Base-by-base conservation (phyloP, 352 stramenopile genomes). In the Pythium volutum region DNA sequence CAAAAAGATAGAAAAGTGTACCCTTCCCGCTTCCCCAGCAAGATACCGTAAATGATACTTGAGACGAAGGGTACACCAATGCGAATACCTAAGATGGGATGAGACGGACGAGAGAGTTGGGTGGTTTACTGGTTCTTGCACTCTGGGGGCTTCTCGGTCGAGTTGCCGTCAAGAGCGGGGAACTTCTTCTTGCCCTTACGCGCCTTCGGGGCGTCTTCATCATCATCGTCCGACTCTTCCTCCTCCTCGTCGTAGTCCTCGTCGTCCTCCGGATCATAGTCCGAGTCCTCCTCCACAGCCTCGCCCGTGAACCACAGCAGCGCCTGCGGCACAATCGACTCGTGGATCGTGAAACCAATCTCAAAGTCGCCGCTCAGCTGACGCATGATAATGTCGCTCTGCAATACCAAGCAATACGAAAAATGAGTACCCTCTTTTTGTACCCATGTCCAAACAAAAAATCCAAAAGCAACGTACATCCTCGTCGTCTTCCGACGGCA, bases 281-380 rank as follows among this genome's bases (percentile, higher is more conserved):
- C 81, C 62, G 83, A 93, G 69, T 94, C 79, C 25, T 84, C 82
- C 29, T 93, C 77, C 10, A 89, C 73, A 8, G 81, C 83, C 55
- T 94, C 85, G 45, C 85, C 85, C 23, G 85, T 94, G 72, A 93
- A 94, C 85, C 85, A 94, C 55, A 94, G 73, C 62, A 94, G 66
- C 14, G 85, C 85, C 71, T 94, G 85, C 22, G 85, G 85, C 55
- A 94, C 88, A 67, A 94, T 94, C 45, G 81, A 88, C 75, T 94
- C 85, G 73, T 94, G 83, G 69, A 94, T 89, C 42, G 83, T 86
- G 58, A 94, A 92, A 20, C 85, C 85, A 48, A 94, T 91, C 64
- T 94, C 79, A 43, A 92, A 94, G 71, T 94, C 85, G 22, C 75
- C 78, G 38, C 77, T 89, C 18, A 94, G 71, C 65, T 94, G 85